phyloP scores from a whole-genome alignment of 2,329 filamentous ascomycete genomes.

The Venturia aucupariae region DNA sequence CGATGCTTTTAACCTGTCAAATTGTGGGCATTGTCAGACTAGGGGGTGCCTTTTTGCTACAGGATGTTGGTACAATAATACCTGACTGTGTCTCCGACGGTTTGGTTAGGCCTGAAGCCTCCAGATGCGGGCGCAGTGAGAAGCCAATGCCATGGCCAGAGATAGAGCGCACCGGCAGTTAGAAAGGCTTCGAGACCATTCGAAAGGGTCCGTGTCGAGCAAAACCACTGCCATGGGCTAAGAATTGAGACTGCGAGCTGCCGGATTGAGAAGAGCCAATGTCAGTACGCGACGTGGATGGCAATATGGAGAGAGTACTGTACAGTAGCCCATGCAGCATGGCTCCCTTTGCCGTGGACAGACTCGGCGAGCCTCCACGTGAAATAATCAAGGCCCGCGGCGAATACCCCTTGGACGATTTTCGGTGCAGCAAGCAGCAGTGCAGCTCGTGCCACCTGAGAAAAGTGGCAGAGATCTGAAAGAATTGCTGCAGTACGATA shows the following conservation, averaged over 20 bases:
- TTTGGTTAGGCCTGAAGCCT: not conserved
- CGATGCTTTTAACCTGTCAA: conserved; percentile 39
- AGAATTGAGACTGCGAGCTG: conserved; percentile 62
- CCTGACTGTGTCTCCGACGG: conserved; percentile 4
- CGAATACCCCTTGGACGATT: conserved; percentile 65
- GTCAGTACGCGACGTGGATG: conserved; percentile 12
- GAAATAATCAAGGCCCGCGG: conserved; percentile 73
- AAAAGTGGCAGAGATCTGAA: conserved; percentile 45
- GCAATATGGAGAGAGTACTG: conserved; percentile 12
- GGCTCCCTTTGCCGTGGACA: conserved; percentile 59
- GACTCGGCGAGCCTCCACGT: conserved; percentile 73
- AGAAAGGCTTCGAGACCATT: conserved; percentile 90
- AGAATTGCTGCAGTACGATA: conserved; percentile 57
- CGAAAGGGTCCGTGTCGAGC: conserved; percentile 83
- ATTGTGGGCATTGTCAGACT: not conserved
- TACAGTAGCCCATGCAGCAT: conserved; percentile 62
- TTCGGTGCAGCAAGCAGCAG: conserved; percentile 66
- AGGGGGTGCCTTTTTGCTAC: not conserved
- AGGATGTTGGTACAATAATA: conserved; percentile 4
- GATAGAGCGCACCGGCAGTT: conserved; percentile 67
- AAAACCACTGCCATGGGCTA: conserved; percentile 96
- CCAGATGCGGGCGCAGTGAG: not conserved
- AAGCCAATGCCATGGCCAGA: conserved; percentile 74
- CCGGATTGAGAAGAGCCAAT: conserved; percentile 11
- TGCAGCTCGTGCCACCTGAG: conserved; percentile 50